Base-by-base conservation (phyloP, 768 basidiomycete species). In the Polyporus arcularius region DNA sequence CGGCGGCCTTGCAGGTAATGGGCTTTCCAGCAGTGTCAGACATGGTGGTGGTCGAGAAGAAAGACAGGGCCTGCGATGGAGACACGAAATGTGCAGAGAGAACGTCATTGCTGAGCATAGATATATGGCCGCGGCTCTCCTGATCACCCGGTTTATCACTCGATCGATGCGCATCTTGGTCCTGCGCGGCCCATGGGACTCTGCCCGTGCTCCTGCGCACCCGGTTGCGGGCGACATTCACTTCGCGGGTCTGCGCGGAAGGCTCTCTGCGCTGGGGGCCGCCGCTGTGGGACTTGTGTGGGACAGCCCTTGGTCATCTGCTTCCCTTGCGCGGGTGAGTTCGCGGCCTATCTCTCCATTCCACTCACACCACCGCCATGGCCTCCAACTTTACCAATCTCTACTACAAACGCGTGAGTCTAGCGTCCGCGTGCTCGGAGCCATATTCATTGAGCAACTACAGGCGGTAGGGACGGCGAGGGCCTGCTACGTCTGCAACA, bases 1-100 rank as follows among this genome's bases (percentile, higher is more conserved):
- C 88, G 41, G 93, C 92, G 38, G 94, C 96, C 74, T 94, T 96
- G 80, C 96, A 83, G 71, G 85, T 84, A 86, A 96, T 79, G 74
- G 75, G 73, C 74, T 91, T 87, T 64, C 94, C 94, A 67, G 74
- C 79, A 50, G 92, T 94, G 63, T 78, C 78, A 41, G 89, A 85
- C 92, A 94, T 95, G 72, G 67, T 64, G 61, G 55, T 65, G 50
- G 55, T 45, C 56, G 40, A 35, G 21, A 38, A 32, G 16, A 30
- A n/a, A 56, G 54, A 57, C 58, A 62, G 71, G 62, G 35, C 11
- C 35, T 11, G 35, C 35, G 64, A 67, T 64, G 57, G 54, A 50
- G 55, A 58, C 52, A 66, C 61, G 63, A 55, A 32, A 55, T 45
- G 55, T 61, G 41, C 45, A 51, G 58, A 46, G 49, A 21, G 26